Evolutionary conservation across 257 asterid species (phyloP), one percentile per base, ranked within the genome.

Genomic region (Ballota nigra): DNA sequence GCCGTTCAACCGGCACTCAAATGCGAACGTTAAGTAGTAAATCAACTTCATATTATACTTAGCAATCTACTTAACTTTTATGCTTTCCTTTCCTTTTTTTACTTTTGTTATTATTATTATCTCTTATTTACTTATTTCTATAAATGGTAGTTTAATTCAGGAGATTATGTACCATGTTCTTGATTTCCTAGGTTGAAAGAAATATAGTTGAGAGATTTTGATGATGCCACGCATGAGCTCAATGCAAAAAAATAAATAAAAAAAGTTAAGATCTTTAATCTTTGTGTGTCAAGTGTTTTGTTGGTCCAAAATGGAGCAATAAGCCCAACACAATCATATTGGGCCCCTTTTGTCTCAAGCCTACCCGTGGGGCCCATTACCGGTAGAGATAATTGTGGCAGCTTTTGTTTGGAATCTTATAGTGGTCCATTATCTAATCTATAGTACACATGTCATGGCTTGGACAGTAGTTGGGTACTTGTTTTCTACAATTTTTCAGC

Each of bases 1-100:
- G 98, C 96, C 97, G 71, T 92, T 92, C 81, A 75, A 90, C 86
- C 83, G 88, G 84, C 84, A 86, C 75, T 83, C 82, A 19, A 81
- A 77, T 71, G 12, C 86, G 23, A 82, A 85, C 4, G 87, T 84
- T 11, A 86, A 83, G 80, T 86, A 79, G 76, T 15, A 31, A 23
- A 80, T 65, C 59, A 33, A 55, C 66, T 26, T 63, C 62, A 23
- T 34, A 43, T 26, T 15, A 38, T 31, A 40, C 22, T 26, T 49
- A n/a, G 57, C 16, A 18, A 45, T 67, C 22, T 45, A 52, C 29
- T 23, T 36, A 31, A n/a, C n/a, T n/a, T n/a, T n/a, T n/a, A n/a
- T n/a, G n/a, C n/a, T n/a, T n/a, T n/a, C n/a, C n/a, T n/a, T n/a
- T n/a, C n/a, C 36, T 0, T 1, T 40, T 33, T 31, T 31, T n/a